Conservation (phyloP, 2,329 filamentous ascomycete species). For the Camillea tinctor region DNA sequence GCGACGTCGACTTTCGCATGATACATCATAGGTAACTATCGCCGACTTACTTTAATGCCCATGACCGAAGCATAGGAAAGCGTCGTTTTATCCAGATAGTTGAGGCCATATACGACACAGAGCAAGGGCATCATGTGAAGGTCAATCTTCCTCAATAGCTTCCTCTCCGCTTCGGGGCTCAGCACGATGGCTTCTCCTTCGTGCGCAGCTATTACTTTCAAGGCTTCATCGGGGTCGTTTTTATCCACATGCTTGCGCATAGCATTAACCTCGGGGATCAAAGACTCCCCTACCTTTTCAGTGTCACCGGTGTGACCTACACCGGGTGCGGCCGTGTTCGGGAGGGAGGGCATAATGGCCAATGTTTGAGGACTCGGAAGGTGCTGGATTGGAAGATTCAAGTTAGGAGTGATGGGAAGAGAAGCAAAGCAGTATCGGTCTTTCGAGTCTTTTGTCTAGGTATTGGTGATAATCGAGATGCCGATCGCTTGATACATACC, state of each 20-base stretch:
- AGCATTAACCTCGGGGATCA: constrained; percentile 4
- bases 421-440: background rate
- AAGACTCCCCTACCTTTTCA: constrained; percentile 17
- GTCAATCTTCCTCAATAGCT: constrained; percentile 46
- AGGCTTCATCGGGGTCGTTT: constrained; percentile 43
- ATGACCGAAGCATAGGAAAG: constrained; percentile 51
- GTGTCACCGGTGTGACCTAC: constrained; percentile 5
- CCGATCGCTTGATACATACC: constrained; percentile 11
- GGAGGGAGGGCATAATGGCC: constrained; percentile 13
- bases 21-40: background rate
- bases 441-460: background rate
- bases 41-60: constrained; percentile 42
- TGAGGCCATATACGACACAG: constrained; percentile 57
- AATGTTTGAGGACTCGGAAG: background rate
- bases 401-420: background rate
- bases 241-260: constrained; percentile 35
- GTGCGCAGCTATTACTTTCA: constrained; percentile 38
- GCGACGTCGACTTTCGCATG: background rate
- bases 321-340: constrained; percentile 2
- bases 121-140: constrained; percentile 49
- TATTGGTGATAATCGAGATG: constrained; percentile 7
- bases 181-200: constrained; percentile 36
- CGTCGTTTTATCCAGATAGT: constrained; percentile 50
- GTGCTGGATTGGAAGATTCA: background rate
- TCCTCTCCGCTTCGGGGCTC: constrained; percentile 39